Percentiles rank a stretch among this genome's conserved stretches.
Evolutionary conservation across 129 eudicot species (phyloP).

Genomic region (Lactuca saligna): DNA sequence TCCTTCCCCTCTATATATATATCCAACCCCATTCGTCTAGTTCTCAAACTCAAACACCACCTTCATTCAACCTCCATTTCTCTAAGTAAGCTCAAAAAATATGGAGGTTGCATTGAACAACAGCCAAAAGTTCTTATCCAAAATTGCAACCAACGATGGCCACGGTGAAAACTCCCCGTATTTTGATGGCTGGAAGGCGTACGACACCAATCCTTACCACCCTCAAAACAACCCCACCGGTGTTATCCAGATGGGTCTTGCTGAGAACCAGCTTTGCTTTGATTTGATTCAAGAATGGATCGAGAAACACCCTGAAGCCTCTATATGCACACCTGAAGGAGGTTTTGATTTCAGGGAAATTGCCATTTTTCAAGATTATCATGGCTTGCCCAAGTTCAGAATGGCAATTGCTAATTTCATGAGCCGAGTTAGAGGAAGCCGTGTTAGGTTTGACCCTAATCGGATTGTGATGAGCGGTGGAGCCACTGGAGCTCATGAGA

Average conservation of each 20-base stretch:
- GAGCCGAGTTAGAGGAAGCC: constrained; percentile 65
- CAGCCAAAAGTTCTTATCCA: constrained; percentile 39
- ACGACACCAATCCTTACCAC: constrained; percentile 52
- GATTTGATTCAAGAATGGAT: constrained; percentile 48
- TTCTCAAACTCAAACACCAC: constrained; percentile 4
- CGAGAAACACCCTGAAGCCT: constrained; percentile 35
- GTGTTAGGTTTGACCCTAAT: constrained; percentile 56
- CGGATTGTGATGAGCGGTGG: constrained; percentile 89
- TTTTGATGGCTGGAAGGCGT: constrained; percentile 82
- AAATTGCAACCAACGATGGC: constrained; percentile 51
- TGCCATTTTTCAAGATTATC: constrained; percentile 53
- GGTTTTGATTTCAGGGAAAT: constrained; percentile 42
- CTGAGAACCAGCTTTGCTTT: constrained; percentile 52
- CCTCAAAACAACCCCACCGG: constrained; percentile 42
- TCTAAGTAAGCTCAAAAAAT: constrained; percentile 1
- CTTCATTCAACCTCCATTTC: neutral
- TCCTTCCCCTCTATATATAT: constrained; percentile 19
- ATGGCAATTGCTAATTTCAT: constrained; percentile 62
- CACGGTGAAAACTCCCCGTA: constrained; percentile 74
- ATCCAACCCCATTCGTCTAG: constrained; percentile 13
- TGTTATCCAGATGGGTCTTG: constrained; percentile 75
- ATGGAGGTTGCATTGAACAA: constrained; percentile 26
- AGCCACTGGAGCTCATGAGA: constrained; percentile 88
- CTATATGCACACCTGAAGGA: constrained; percentile 42
- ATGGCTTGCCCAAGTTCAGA: constrained; percentile 51